phyloP scores from a whole-genome alignment of 345 rosid species.

The Lepidium didymum region DNA sequence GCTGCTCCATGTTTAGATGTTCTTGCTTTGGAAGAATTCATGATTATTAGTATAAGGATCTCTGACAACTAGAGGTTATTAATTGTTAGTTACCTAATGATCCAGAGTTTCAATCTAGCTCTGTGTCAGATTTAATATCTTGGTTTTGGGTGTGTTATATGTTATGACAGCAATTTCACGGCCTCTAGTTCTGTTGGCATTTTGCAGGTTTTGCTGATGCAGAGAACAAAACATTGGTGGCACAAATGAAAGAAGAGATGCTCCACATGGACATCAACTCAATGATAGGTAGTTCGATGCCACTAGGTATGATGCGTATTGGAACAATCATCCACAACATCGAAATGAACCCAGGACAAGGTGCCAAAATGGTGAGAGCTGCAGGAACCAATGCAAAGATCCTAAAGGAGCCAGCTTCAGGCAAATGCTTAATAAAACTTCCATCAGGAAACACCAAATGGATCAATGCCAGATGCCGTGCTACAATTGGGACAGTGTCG shows the following conservation, averaged over 20 bases:
- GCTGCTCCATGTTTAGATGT: neutral
- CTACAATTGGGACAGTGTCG: constrained; percentile 67
- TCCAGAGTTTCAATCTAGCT: neutral
- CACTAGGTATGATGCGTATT: constrained; percentile 71
- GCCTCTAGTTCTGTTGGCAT: neutral
- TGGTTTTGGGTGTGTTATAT: neutral
- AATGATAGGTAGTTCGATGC: constrained; percentile 87
- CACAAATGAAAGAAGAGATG: constrained; percentile 53
- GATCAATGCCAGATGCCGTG: constrained; percentile 65
- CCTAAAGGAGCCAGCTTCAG: constrained; percentile 57
- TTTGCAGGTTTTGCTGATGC: constrained; percentile 27
- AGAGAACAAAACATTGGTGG: constrained; percentile 36
- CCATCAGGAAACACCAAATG: constrained; percentile 66
- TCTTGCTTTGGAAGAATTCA: neutral
- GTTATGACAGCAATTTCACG: neutral
- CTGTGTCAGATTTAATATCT: neutral
- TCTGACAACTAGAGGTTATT: neutral
- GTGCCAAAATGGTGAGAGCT: constrained; percentile 74
- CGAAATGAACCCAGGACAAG: constrained; percentile 81
- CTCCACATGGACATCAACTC: constrained; percentile 69
- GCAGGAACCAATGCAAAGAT: constrained; percentile 89
- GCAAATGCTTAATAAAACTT: constrained; percentile 46
- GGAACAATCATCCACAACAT: constrained; percentile 90
- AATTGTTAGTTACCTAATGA: neutral
- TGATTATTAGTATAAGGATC: neutral